Evolutionary conservation across 192 early-diverging fungal species (phyloP), one percentile per base, ranked within the genome.

Genomic region (Rhizophagus clarus): DNA sequence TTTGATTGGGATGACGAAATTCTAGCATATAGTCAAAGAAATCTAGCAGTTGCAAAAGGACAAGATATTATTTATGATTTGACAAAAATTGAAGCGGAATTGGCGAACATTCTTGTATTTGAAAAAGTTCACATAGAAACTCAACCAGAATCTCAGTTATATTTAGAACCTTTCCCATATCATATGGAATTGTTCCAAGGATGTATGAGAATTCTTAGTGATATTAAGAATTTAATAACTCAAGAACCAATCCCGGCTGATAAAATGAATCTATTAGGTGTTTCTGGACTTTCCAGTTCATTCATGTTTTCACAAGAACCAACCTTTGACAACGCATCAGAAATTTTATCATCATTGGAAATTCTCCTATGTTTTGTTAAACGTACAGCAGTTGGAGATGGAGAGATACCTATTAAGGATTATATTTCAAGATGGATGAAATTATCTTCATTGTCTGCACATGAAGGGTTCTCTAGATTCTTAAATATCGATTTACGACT

Each of bases 351-450:
- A 31, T 28, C 62, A 17, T 61, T 81, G 15, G 80, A 81, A 71
- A 81, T 81, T 40, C 32, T 81, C 12, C 20, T 81, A 9, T 81
- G 80, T 61, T 81, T 76, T 76, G 49, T 81, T n/a, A 76, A 81
- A 76, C 26, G 73, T n/a, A 81, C 61, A 26, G 31, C 32, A 12
- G 28, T 24, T 37, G 64, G 49, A 17, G 61, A 77, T 66, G 74
- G 63, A 17, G 51, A 81, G 22, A 67, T 76, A 28, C 22, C 45
- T 12, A 64, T 81, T 20, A 76, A 28, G 29, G 80, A 81, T 26
- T 81, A 77, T 32, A 31, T 74, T 47, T 10, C 37, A 24, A 34
- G 76, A 49, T 81, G 80, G 80, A 34, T 77, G 14, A 64, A 64
- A 42, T 34, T 60, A 32, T 80, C 79, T 12, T 37, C 12, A 24